Conservation (phyloP, 1,139 yeast species). For the Yamadazyma trypodendri region DNA sequence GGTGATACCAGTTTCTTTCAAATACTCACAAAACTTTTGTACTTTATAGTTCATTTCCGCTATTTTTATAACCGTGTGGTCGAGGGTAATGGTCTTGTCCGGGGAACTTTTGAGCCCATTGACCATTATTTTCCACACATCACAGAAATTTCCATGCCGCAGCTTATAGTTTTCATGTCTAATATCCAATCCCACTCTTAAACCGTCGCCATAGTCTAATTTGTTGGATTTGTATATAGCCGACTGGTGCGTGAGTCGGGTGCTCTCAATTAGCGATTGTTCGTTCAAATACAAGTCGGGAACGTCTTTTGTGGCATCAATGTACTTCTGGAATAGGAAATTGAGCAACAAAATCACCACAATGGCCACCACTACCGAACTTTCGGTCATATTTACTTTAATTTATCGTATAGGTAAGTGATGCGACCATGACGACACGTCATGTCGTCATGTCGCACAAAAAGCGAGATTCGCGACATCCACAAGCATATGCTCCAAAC, state of each 20-base stretch:
- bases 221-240: conserved; percentile 65
- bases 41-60: conserved; percentile 27
- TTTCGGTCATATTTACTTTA: conserved; percentile 9
- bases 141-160: conserved; percentile 68
- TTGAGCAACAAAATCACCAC: conserved; percentile 20
- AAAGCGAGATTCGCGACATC: background rate
- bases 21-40: conserved; percentile 15
- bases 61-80: conserved; percentile 17
- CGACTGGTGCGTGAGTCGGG: conserved; percentile 57
- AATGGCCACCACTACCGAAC: conserved; percentile 17
- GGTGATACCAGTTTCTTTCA: conserved; percentile 14
- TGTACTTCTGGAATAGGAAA: conserved; percentile 22
- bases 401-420: too few species aligned
- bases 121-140: conserved; percentile 54
- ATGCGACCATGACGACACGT: background rate
- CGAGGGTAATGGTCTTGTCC: conserved; percentile 16
- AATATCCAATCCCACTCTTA: conserved; percentile 65
- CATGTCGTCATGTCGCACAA: too few species aligned
- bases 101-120: conserved; percentile 16
- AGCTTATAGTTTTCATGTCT: conserved; percentile 59
- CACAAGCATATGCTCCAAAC: background rate
- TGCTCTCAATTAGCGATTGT: conserved; percentile 58
- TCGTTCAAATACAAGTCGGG: conserved; percentile 55
- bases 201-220: conserved; percentile 59
- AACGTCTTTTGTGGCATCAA: conserved; percentile 44